These are phyloP conservation scores for Leptographium radiaticola DNA, from an alignment of 2,329 filamentous ascomycete genomes.

Conservation along the genomic window DNA sequence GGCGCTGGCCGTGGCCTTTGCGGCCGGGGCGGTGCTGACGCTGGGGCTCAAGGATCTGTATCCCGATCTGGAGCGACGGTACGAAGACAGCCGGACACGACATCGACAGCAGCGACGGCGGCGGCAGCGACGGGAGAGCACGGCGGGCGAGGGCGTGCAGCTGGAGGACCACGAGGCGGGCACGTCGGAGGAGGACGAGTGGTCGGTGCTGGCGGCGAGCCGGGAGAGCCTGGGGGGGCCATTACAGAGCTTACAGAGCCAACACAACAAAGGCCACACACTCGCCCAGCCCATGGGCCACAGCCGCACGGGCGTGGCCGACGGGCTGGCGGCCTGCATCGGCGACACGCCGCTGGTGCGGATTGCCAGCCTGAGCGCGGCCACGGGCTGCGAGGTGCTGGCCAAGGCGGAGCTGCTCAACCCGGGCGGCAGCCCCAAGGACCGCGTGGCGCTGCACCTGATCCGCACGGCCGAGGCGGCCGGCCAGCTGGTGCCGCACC, in stretches of 20 bases:
- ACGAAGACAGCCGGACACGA: conserved; percentile 23
- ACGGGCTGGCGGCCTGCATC: conserved; percentile 83
- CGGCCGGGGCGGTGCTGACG: conserved; percentile 63
- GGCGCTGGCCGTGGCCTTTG: conserved; percentile 58
- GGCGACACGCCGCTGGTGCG: conserved; percentile 83
- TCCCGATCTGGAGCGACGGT: conserved; percentile 56
- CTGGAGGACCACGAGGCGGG: conserved; percentile 41
- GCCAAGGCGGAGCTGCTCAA: conserved; percentile 96
- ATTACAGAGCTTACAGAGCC: no score
- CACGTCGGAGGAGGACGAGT: conserved; percentile 3
- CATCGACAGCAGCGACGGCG: background rate
- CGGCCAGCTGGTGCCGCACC: conserved; percentile 62
- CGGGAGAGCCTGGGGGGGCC: background rate
- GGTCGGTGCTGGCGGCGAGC: conserved; percentile 5
- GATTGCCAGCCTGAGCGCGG: conserved; percentile 73
- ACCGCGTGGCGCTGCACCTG: conserved; percentile 84
- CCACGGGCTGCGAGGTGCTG: conserved; percentile 78
- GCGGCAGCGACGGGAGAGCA: background rate
- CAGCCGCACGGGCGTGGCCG: conserved; percentile 33
- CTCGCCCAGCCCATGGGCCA: background rate
- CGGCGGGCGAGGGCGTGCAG: conserved; percentile 32
- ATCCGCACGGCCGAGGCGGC: conserved; percentile 68
- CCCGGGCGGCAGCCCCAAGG: conserved; percentile 87
- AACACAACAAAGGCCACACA: no score
- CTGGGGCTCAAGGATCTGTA: conserved; percentile 71